These are phyloP conservation scores for Quercus phellos DNA, from an alignment of 331 rosid genomes.

Conservation along the genomic window DNA sequence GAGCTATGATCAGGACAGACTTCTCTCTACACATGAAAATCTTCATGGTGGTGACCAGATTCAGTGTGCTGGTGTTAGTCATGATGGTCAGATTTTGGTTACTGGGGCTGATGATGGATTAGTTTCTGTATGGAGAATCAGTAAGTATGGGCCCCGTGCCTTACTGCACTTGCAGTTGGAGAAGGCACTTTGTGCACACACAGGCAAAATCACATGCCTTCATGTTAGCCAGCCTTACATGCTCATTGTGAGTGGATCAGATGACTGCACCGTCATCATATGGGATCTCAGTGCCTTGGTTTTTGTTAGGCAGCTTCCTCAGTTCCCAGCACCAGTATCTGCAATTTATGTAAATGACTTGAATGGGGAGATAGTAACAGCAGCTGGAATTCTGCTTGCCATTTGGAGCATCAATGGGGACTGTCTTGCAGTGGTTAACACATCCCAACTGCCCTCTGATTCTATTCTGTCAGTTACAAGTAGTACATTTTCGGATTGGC, in stretches of 20 bases:
- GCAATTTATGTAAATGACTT: slow-evolving; percentile 89
- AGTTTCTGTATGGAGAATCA: slow-evolving; percentile 89
- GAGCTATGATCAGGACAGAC: slow-evolving; percentile 90
- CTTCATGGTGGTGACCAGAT: slow-evolving; percentile 90
- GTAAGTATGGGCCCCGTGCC: slow-evolving; percentile 60
- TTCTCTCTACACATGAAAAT: slow-evolving; percentile 94
- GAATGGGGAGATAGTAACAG: slow-evolving; percentile 92
- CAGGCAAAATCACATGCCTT: slow-evolving; percentile 81
- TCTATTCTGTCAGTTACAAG: slow-evolving; percentile 87
- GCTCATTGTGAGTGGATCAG: slow-evolving; percentile 95
- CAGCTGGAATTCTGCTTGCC: slow-evolving; percentile 90
- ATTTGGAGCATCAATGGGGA: slow-evolving; percentile 98
- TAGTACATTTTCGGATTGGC: slow-evolving; percentile 87
- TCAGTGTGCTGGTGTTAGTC: slow-evolving; percentile 80
- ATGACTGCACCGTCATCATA: slow-evolving; percentile 87
- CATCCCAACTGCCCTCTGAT: slow-evolving; percentile 97
- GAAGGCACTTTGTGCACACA: slow-evolving; percentile 85
- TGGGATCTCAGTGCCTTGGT: slow-evolving; percentile 98
- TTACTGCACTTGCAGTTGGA: slow-evolving; percentile 69
- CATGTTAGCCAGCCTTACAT: slow-evolving; percentile 96
- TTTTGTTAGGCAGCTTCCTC: slow-evolving; percentile 92
- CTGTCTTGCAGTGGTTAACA: slow-evolving; percentile 83
- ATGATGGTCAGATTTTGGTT: slow-evolving; percentile 85
- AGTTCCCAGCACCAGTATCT: slow-evolving; percentile 82
- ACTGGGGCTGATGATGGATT: slow-evolving; percentile 97